Percentiles rank a stretch among this genome's conserved stretches.
phyloP scores from a whole-genome alignment of 2,329 filamentous ascomycete genomes.

The Fusarium stilboides region DNA sequence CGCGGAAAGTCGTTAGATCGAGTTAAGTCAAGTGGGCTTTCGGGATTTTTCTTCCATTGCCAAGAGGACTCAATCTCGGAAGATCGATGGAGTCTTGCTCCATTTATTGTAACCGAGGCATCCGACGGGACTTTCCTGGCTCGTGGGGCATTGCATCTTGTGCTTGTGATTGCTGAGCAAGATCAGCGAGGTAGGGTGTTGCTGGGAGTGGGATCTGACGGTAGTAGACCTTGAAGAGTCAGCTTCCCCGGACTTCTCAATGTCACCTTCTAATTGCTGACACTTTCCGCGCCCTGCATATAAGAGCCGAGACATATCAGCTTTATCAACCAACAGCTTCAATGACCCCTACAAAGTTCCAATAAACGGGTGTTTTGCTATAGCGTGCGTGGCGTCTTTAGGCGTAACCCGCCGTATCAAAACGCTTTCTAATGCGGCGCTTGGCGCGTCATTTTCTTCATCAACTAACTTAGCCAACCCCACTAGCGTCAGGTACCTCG shows the following conservation, averaged over 20 bases:
- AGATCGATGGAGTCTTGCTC: neutral
- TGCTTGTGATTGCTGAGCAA: neutral
- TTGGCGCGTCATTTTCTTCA: slow-evolving; percentile 19
- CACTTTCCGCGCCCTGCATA: neutral
- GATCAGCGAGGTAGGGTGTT: neutral
- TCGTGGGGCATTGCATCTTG: neutral
- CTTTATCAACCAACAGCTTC: neutral
- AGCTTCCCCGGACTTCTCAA: neutral
- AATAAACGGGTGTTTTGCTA: neutral
- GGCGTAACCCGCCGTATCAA: neutral
- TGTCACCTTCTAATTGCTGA: neutral
- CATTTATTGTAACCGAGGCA: slow-evolving; percentile 6
- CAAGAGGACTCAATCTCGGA: neutral
- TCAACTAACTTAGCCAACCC: neutral
- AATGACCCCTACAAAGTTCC: neutral
- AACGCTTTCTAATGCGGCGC: neutral
- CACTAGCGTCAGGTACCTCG: slow-evolving; percentile 18
- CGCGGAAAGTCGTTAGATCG: neutral
- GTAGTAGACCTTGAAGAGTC: no score
- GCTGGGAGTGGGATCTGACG: neutral
- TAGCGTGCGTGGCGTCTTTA: neutral
- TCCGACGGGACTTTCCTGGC: neutral
- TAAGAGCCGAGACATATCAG: neutral
- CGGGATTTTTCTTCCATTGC: neutral
- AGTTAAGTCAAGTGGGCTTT: neutral